phyloP scores from a whole-genome alignment of 108 stramenopile genomes.

The Nitzschia sp. region DNA sequence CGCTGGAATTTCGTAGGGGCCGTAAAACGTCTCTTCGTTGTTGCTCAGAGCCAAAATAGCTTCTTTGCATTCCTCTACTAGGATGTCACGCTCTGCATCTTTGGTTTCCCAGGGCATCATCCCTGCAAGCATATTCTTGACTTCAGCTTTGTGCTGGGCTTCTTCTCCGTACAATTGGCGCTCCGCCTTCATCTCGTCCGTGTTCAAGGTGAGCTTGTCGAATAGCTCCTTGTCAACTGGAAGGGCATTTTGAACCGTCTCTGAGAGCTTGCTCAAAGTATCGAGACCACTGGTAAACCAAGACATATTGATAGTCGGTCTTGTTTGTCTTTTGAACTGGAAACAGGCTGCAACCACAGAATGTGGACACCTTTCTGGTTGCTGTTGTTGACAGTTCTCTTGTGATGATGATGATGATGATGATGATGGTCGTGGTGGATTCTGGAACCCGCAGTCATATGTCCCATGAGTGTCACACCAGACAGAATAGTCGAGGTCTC shows the following conservation, averaged over 20 bases:
- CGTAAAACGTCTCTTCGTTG: constrained; percentile 70
- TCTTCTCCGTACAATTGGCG: constrained; percentile 64
- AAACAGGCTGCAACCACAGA: too few relatives aligned
- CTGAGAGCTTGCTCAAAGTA: constrained; percentile 22
- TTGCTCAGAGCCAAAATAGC: constrained; percentile 66
- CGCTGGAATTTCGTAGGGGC: constrained; percentile 68
- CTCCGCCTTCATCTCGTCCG: constrained; percentile 73
- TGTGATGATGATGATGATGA: too few relatives aligned
- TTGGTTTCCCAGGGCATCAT: constrained; percentile 84
- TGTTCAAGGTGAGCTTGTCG: constrained; percentile 74
- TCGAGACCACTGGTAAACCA: constrained; percentile 29
- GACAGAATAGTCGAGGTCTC: too few relatives aligned
- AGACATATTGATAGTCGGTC: constrained; percentile 18
- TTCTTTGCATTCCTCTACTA: constrained; percentile 87
- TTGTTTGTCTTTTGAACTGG: neutral
- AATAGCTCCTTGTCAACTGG: constrained; percentile 59
- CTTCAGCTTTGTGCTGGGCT: constrained; percentile 62
- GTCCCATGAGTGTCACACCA: too few relatives aligned
- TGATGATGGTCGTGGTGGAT: too few relatives aligned
- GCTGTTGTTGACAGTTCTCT: too few relatives aligned
- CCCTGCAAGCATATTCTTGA: constrained; percentile 57
- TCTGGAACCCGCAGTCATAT: too few relatives aligned
- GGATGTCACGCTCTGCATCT: constrained; percentile 80
- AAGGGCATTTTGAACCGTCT: constrained; percentile 37
- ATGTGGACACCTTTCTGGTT: too few relatives aligned